These are phyloP conservation scores for Pneumocystis jirovecii DNA, from an alignment of 1,139 yeast genomes.

Conservation along the genomic window DNA sequence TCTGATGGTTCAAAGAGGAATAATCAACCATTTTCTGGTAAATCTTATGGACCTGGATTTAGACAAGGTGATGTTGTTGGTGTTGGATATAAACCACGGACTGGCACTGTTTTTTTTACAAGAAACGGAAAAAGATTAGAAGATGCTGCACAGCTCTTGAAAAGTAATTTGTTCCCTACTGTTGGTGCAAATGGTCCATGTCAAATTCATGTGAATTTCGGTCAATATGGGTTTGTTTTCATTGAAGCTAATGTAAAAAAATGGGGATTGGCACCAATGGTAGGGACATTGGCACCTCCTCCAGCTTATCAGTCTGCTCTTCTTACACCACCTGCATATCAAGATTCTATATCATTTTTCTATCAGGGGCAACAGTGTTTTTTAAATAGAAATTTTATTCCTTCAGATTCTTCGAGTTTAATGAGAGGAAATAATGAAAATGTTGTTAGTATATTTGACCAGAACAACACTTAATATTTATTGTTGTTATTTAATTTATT, in stretches of 20 bases:
- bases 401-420: background rate
- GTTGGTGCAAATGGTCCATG: constrained; percentile 73
- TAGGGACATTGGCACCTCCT: constrained; percentile 60
- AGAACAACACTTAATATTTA: background rate
- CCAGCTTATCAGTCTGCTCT: constrained; percentile 36
- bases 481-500: background rate
- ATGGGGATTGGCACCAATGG: constrained; percentile 76
- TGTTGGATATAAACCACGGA: constrained; percentile 65
- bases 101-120: constrained; percentile 77
- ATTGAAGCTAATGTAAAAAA: constrained; percentile 90
- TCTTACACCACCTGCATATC: background rate
- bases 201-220: constrained; percentile 66
- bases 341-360: background rate
- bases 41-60: constrained; percentile 48
- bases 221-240: constrained; percentile 84
- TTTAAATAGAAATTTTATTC: background rate
- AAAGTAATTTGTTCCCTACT: constrained; percentile 71
- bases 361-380: background rate
- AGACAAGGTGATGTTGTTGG: constrained; percentile 85
- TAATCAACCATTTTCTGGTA: constrained; percentile 65
- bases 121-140: constrained; percentile 77
- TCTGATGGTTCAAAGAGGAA: constrained; percentile 69
- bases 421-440: background rate
- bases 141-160: constrained; percentile 54
- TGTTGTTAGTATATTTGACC: background rate